A percentile compares a stretch with the other conserved stretches of the same genome.
Evolutionary conservation across 2,329 filamentous ascomycete species (phyloP).

Genomic region (Capronia epimyces): DNA sequence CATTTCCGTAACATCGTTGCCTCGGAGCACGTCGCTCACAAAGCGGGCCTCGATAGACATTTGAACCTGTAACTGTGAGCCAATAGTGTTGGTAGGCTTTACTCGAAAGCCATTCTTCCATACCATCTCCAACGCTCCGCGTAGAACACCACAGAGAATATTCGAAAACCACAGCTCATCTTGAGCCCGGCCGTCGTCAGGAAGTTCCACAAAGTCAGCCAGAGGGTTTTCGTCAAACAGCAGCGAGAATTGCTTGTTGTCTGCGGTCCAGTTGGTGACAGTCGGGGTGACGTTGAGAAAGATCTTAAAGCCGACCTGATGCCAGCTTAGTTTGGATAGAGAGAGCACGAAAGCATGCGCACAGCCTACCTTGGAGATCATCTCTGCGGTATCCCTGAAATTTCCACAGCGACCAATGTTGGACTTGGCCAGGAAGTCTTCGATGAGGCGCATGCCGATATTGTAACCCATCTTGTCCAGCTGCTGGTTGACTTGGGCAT

Average conservation of each 20-base stretch:
- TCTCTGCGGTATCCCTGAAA: slow-evolving; percentile 93
- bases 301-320: slow-evolving; percentile 88
- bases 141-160: slow-evolving; percentile 85
- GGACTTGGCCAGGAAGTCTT: slow-evolving; percentile 95
- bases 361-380: slow-evolving; percentile 73
- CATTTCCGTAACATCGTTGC: slow-evolving; percentile 97
- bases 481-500: slow-evolving; percentile 93
- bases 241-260: slow-evolving; percentile 93
- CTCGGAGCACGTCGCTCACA: slow-evolving; percentile 84
- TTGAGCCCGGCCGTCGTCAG: slow-evolving; percentile 90
- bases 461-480: slow-evolving; percentile 99
- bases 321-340: not conserved
- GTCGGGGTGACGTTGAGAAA: slow-evolving; percentile 94
- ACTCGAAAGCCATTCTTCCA: slow-evolving; percentile 23
- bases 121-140: slow-evolving; percentile 94
- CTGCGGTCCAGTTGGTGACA: slow-evolving; percentile 90
- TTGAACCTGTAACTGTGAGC: slow-evolving; percentile 55
- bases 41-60: slow-evolving; percentile 98
- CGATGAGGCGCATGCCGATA: slow-evolving; percentile 89
- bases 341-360: not conserved
- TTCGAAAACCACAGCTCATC: slow-evolving; percentile 99
- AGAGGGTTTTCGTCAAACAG: slow-evolving; percentile 96
- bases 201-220: slow-evolving; percentile 94
- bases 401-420: slow-evolving; percentile 84
- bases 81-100: slow-evolving; percentile 6